Evolutionary conservation across 2,329 filamentous ascomycete genomes (phyloP), one percentile per base, ranked within the genome.

Genomic region (Tothia fuscella): DNA sequence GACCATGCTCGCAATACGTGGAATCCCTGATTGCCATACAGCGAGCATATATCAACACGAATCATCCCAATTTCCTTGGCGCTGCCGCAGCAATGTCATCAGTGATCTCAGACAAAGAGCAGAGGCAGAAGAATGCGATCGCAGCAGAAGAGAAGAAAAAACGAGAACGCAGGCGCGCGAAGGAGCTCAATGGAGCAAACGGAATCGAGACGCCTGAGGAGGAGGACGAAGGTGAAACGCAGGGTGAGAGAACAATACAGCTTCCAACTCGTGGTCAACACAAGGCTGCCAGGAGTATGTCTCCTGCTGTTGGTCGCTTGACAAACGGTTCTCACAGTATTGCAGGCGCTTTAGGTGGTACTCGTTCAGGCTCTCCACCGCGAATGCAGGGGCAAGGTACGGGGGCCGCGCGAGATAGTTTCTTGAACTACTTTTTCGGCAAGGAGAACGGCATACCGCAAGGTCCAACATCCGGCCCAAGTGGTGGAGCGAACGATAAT

Each of bases 11-110:
- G 2, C 73, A 66, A 40, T 98, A 98, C 51, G 91, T 98, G 32
- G 91, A 95, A 61, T 96, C 89, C 30, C 71, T 98, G 47, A 98
- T 98, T 50, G 82, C 91, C 20, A 98, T 98, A 46, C 91, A 98
- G 63, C 77, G 91, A 50, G 91, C 91, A 16, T 98, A 98, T 63
- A 96, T 98, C 66, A 98, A 98, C 67, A 98, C 91, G 31, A 98
- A 98, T 56, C 91, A 98, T 59, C 91, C 91, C 37, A 98, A 98
- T 63, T 98, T 98, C 67, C 76, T 96, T 13, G 91, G 91, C 33
- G 91, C 91, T 13, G 89, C 91, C 17, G 89, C 88, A 26, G 91
- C 91, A 48, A 98, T 98, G 91, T 89, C 86, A 50, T 87, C 91
- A 36, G 89, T 98, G 35, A 93, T 98, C 47, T 84, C 78, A 56